These are phyloP conservation scores for Sanghuangporus baumii DNA, from an alignment of 1,284 basidiomycete species.

Conservation along the genomic window DNA sequence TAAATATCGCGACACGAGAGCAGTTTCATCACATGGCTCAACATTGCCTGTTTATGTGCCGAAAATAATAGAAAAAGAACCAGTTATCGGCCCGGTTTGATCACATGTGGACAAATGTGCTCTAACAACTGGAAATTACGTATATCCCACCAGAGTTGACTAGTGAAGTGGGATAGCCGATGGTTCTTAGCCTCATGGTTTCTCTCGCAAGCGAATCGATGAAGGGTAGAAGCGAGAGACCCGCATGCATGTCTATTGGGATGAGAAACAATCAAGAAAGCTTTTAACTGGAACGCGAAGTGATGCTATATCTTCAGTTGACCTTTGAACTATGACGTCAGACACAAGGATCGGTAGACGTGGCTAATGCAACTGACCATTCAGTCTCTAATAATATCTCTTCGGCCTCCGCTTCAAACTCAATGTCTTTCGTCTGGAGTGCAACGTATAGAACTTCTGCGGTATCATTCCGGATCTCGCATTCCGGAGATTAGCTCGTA, in stretches of 20 bases:
- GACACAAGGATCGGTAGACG: neutral
- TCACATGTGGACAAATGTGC: neutral
- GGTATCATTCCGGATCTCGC: conserved; percentile 69
- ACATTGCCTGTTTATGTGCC: neutral
- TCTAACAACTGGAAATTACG: neutral
- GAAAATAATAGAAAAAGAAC: neutral
- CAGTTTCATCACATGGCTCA: neutral
- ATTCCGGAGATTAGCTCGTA: conserved; percentile 5
- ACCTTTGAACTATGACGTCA: neutral
- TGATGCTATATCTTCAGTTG: neutral
- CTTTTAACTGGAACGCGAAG: neutral
- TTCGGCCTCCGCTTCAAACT: conserved; percentile 64
- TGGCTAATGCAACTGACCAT: conserved; percentile 49
- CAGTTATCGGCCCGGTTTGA: neutral
- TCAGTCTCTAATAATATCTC: conserved; percentile 76
- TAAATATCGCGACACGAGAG: neutral
- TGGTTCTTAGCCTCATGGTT: neutral
- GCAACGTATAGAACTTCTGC: conserved; percentile 79
- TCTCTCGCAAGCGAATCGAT: neutral
- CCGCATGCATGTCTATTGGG: neutral
- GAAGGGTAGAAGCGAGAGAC: neutral
- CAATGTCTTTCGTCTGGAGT: conserved; percentile 63
- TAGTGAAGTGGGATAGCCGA: neutral
- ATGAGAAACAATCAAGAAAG: neutral
- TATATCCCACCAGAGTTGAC: neutral